These are phyloP conservation scores for Diaporthe caulivora DNA, from an alignment of 2,329 filamentous ascomycete species.

Conservation along the genomic window DNA sequence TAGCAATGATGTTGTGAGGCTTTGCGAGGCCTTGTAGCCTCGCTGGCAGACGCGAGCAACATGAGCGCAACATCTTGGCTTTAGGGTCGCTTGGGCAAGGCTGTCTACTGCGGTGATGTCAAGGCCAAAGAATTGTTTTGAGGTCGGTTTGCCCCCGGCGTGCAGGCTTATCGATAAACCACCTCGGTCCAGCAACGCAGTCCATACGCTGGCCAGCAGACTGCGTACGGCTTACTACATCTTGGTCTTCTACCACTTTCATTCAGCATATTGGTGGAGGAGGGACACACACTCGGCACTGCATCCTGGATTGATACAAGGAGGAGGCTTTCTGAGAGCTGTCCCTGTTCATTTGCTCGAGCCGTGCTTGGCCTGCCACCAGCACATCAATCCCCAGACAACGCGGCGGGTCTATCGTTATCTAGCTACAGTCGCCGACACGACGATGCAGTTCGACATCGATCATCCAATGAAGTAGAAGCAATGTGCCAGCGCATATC, in stretches of 20 bases:
- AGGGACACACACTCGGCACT: not conserved
- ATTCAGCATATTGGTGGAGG: not conserved
- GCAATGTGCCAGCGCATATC: not conserved
- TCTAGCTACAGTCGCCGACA: too few species aligned
- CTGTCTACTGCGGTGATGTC: conserved; percentile 27
- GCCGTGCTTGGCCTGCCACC: not conserved
- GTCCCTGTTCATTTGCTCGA: not conserved
- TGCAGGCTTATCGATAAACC: conserved; percentile 37
- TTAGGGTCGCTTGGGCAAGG: conserved; percentile 2
- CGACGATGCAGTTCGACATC: too few species aligned
- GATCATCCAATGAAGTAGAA: not conserved
- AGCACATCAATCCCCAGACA: not conserved
- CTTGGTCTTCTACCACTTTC: not conserved
- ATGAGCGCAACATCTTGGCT: conserved; percentile 39
- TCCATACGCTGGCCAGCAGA: not conserved
- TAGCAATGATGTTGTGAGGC: conserved; percentile 31
- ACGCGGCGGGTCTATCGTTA: too few species aligned
- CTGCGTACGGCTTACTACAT: too few species aligned
- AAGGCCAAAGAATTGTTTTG: conserved; percentile 26
- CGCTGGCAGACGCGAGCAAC: conserved; percentile 35
- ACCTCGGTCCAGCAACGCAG: not conserved
- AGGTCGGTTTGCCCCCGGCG: conserved; percentile 9
- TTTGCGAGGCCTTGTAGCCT: conserved; percentile 33
- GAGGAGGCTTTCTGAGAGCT: not conserved
- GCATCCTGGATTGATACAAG: not conserved